Conservation (phyloP, 2,329 filamentous ascomycete genomes). For the Boeremia exigua region DNA sequence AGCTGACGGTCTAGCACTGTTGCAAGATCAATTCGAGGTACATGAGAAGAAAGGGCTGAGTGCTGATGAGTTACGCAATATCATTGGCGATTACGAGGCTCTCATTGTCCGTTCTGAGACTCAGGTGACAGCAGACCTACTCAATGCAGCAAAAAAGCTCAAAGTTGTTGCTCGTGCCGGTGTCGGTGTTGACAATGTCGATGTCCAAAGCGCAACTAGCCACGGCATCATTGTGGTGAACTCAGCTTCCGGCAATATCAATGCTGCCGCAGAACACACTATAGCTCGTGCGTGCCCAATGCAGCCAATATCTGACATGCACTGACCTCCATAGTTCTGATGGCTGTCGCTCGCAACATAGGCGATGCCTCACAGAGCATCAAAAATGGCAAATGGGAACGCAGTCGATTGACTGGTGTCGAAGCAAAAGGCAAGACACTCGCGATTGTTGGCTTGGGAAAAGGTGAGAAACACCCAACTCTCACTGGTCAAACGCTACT, state of each 20-base stretch:
- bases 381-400: slow-evolving; percentile 77
- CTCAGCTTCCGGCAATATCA: slow-evolving; percentile 78
- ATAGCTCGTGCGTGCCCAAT: slow-evolving; percentile 56
- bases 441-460: slow-evolving; percentile 80
- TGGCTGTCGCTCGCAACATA: slow-evolving; percentile 76
- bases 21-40: slow-evolving; percentile 71
- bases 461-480: slow-evolving; percentile 56
- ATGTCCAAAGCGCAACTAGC: slow-evolving; percentile 74
- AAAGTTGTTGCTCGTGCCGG: slow-evolving; percentile 82
- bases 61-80: slow-evolving; percentile 66
- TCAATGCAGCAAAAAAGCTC: slow-evolving; percentile 70
- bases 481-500: slow-evolving; percentile 3
- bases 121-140: slow-evolving; percentile 73
- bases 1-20: slow-evolving; percentile 74
- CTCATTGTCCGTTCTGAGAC: slow-evolving; percentile 83
- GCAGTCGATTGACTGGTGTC: slow-evolving; percentile 74
- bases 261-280: slow-evolving; percentile 80
- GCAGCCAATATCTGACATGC: neutral
- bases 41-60: slow-evolving; percentile 69
- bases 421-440: slow-evolving; percentile 80
- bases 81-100: slow-evolving; percentile 75
- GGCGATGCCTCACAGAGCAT: slow-evolving; percentile 72
- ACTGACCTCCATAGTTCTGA: slow-evolving; percentile 59
- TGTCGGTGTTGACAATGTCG: slow-evolving; percentile 81
- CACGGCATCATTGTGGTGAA: slow-evolving; percentile 82